Evolutionary conservation across 1,139 yeast species (phyloP), one percentile per base, ranked within the genome.

Genomic region (Suhomyces taliae): DNA sequence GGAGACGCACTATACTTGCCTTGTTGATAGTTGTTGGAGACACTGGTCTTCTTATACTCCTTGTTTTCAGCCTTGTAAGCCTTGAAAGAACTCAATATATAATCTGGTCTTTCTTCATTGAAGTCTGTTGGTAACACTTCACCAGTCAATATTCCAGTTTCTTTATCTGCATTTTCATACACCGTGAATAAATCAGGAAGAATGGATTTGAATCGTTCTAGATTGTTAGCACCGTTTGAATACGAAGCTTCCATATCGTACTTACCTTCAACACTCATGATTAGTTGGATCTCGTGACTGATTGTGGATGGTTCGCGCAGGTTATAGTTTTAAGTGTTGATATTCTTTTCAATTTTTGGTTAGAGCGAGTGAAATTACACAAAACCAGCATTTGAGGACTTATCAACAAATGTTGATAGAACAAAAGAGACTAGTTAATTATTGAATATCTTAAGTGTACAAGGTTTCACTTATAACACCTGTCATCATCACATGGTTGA

Each of bases 61-160:
- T 61, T 58, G 3, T 61, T 63, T 8, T 60, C 64, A 2, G 69
- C 68, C 12, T 70, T 45, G 54, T 64, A 72, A 8, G 59, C 59
- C 12, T 66, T 59, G 51, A 74, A 76, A 0, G 85, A 70, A 1
- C 62, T 62, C 34, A 76, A 67, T 27, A 84, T 74, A 34, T 64
- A 62, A 6, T 60, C 53, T 1, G 83, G 72, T 35, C 74, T 66
- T 2, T 61, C 50, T 58, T 82, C 87, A 50, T 63, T 66, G 54
- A 83, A 82, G 3, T 64, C 64, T 4, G 58, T 49, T 3, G 86
- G 86, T 46, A 82, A 62, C 10, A 61, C 60, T 8, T 56, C 49
- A 15, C 66, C 64, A n/a, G 64, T 60, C 44, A 82, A 60, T 2
- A 80, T 67, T 10, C 59, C 59, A 3, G 62, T 53, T 3, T 63